A percentile compares a stretch with the other conserved stretches of the same genome.
These are phyloP conservation scores for Aspergillus sp. DNA, from an alignment of 2,329 filamentous ascomycete genomes.

Conservation along the genomic window DNA sequence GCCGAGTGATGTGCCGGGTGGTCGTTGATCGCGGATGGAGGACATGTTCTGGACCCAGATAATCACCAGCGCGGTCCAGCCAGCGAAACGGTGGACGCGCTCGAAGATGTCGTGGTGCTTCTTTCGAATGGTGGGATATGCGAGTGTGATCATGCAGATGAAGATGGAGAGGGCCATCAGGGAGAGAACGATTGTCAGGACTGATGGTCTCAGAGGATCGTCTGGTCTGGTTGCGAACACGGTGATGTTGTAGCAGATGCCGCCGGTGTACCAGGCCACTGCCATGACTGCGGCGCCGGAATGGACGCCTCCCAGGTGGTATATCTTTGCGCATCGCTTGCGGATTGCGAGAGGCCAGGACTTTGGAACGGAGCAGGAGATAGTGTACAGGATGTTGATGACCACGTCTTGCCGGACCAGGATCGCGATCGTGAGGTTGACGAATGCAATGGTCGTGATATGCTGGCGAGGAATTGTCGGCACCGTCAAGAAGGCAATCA, in stretches of 20 bases:
- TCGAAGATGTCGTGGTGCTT: conserved; percentile 38
- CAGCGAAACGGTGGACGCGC: conserved; percentile 36
- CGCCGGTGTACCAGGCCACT: conserved; percentile 42
- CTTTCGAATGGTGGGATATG: conserved; percentile 25
- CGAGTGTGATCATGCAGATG: conserved; percentile 9
- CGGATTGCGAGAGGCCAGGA: conserved; percentile 36
- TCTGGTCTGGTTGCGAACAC: neutral
- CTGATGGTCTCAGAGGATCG: neutral
- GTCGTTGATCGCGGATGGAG: conserved; percentile 5
- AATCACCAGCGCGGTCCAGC: conserved; percentile 28
- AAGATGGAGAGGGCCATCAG: conserved; percentile 30
- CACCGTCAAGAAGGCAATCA: conserved; percentile 7
- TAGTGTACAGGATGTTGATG: conserved; percentile 39
- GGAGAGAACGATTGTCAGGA: conserved; percentile 7
- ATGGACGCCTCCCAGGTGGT: conserved; percentile 43
- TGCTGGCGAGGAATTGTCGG: neutral
- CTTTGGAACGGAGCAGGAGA: conserved; percentile 32
- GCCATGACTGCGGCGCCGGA: conserved; percentile 37
- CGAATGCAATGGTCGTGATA: conserved; percentile 26
- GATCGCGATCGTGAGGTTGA: conserved; percentile 36
- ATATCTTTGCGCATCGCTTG: conserved; percentile 39
- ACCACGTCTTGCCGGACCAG: conserved; percentile 42
- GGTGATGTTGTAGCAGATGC: conserved; percentile 11
- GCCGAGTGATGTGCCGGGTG: neutral
- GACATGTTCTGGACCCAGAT: conserved; percentile 16